These are phyloP conservation scores for Epichloe sp. DNA, from an alignment of 2,329 filamentous ascomycete species.

Conservation along the genomic window DNA sequence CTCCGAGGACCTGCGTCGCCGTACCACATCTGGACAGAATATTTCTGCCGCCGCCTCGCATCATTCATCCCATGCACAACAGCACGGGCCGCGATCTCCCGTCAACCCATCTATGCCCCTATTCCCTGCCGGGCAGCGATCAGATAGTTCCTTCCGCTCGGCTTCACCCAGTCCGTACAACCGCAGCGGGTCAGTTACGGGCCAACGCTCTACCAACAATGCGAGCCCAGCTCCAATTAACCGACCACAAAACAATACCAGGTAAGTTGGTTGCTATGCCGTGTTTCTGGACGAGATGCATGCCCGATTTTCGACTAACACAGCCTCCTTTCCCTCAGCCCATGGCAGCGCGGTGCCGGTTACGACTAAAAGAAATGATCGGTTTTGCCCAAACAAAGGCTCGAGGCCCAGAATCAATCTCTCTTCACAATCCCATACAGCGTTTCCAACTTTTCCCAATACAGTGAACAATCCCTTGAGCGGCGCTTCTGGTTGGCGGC, in stretches of 20 bases:
- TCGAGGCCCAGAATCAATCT: too few relatives aligned
- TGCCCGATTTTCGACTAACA: slow-evolving; percentile 8
- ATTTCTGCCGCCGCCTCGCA: slow-evolving; percentile 15
- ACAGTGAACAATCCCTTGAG: background rate
- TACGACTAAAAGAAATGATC: slow-evolving; percentile 21
- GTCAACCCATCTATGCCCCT: slow-evolving; percentile 30
- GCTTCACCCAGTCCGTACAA: slow-evolving; percentile 22
- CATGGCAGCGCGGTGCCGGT: slow-evolving; percentile 32
- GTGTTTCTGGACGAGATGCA: too few relatives aligned
- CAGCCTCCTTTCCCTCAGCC: slow-evolving; percentile 14
- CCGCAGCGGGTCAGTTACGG: slow-evolving; percentile 7
- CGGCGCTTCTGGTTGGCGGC: background rate
- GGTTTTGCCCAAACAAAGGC: background rate
- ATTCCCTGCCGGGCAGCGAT: slow-evolving; percentile 25
- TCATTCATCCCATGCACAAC: slow-evolving; percentile 17
- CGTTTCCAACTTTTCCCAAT: background rate
- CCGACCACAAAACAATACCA: slow-evolving; percentile 26
- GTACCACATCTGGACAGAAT: slow-evolving; percentile 17
- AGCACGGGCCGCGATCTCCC: slow-evolving; percentile 17
- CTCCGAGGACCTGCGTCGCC: slow-evolving; percentile 25
- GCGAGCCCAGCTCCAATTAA: slow-evolving; percentile 20
- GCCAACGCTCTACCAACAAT: slow-evolving; percentile 19
- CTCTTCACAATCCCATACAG: background rate
- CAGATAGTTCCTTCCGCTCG: slow-evolving; percentile 23
- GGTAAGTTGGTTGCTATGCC: slow-evolving; percentile 14